A percentile compares a stretch with the other conserved stretches of the same genome.
These are phyloP conservation scores for Pseudomonodictys pantanalensis DNA, from an alignment of 495 filamentous ascomycete species.

Conservation along the genomic window DNA sequence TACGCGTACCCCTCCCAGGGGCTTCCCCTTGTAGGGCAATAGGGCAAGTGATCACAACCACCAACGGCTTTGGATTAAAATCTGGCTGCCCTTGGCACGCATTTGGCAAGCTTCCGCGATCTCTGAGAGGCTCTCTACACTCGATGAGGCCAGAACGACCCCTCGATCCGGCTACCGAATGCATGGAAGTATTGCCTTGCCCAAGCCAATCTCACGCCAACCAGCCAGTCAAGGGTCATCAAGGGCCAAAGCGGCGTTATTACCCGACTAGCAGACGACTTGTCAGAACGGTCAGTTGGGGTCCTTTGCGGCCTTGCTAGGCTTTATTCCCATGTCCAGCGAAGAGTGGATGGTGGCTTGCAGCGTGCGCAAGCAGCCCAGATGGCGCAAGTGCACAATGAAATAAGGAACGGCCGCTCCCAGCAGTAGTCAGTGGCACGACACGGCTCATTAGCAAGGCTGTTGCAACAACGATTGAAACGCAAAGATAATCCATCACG, in stretches of 20 bases:
- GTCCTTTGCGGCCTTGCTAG: constrained; percentile 3
- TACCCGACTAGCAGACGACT: constrained; percentile 11
- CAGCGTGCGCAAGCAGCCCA: constrained; percentile 7
- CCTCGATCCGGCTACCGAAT: constrained; percentile 13
- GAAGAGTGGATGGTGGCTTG: constrained; percentile 9
- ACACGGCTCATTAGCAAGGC: neutral
- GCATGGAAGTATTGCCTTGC: constrained; percentile 21
- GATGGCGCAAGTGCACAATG: constrained; percentile 6
- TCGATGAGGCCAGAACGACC: constrained; percentile 2
- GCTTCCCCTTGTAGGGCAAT: no score
- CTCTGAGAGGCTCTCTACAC: neutral
- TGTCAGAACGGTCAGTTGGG: constrained; percentile 2
- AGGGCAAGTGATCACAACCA: neutral
- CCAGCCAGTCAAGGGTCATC: neutral
- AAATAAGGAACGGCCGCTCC: constrained; percentile 21
- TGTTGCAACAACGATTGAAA: neutral
- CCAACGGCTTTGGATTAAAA: neutral
- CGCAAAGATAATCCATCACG: neutral
- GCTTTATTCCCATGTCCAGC: constrained; percentile 26
- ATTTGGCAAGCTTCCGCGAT: neutral
- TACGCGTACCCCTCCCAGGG: no score
- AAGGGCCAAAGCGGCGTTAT: constrained; percentile 12
- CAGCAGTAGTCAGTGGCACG: neutral
- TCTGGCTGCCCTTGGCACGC: neutral
- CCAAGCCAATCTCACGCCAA: constrained; percentile 4